Evolutionary conservation across 2,329 filamentous ascomycete genomes (phyloP).

Genomic region (Reticulascus tulasneorum): DNA sequence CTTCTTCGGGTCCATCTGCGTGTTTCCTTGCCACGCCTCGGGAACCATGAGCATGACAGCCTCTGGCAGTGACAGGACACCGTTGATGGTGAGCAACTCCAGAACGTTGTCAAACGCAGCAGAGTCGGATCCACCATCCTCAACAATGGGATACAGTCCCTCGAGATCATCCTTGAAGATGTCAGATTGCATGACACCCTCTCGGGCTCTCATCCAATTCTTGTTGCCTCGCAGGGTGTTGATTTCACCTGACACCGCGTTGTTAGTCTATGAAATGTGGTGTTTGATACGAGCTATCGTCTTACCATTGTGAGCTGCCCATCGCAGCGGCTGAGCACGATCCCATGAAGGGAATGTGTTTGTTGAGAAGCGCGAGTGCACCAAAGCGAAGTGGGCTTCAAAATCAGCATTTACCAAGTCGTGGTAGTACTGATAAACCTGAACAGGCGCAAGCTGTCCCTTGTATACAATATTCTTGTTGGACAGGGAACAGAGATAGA

Average conservation of each 20-base stretch:
- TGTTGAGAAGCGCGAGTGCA: constrained; percentile 95
- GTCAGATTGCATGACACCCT: constrained; percentile 90
- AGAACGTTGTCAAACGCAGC: constrained; percentile 97
- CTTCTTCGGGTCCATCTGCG: constrained; percentile 88
- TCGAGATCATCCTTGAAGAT: constrained; percentile 92
- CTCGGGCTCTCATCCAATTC: constrained; percentile 98
- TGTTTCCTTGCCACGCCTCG: constrained; percentile 95
- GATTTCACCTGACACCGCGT: constrained; percentile 64
- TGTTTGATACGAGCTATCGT: constrained; percentile 34
- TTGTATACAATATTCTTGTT: constrained; percentile 99
- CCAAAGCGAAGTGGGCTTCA: constrained; percentile 92
- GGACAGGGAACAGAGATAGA: constrained; percentile 92
- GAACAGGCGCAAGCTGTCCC: constrained; percentile 87
- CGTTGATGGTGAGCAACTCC: constrained; percentile 90
- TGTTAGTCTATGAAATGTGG: constrained; percentile 13
- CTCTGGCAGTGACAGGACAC: constrained; percentile 89
- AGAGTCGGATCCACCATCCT: constrained; percentile 94
- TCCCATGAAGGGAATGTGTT: constrained; percentile 99
- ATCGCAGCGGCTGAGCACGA: constrained; percentile 89
- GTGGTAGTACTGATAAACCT: constrained; percentile 98
- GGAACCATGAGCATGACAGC: constrained; percentile 99
- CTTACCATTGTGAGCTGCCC: constrained; percentile 98
- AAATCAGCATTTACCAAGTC: constrained; percentile 96
- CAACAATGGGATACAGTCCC: constrained; percentile 86
- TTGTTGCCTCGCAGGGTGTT: constrained; percentile 97